Evolutionary conservation across 148 eudicot species (phyloP), one percentile per base, ranked within the genome.

Genomic region (Vaccinium vitisidaea): DNA sequence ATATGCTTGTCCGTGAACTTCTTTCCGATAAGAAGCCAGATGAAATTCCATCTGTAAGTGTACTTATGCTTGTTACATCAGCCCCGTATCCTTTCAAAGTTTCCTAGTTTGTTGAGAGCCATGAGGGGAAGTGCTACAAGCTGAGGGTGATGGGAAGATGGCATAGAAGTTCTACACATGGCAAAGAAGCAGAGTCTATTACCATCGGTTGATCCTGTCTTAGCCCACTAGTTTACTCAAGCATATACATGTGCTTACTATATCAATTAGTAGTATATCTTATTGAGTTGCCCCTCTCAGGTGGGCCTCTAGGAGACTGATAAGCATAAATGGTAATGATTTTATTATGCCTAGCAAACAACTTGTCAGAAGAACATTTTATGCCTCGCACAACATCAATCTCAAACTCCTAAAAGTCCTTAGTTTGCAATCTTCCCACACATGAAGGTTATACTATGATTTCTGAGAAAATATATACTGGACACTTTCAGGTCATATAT

Each of bases 31-130:
- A 89, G 90, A 95, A 90, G 85, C 92, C 84, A 87, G 98, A 95
- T 67, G 97, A 96, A 83, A 90, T 95, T 80, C 98, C 99, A 46
- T 36, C 27, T 77, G 98, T 95, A 87, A 89, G 96, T 90, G 80
- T n/a, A 46, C 53, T 82, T 82, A 65, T 81, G 78, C 58, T 87
- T 83, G 63, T 85, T 63, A 25, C 49, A 52, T 70, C n/a, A 82
- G 71, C 30, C n/a, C 63, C 50, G 50, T 67, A 67, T 73, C 76
- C 50, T 50, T 25, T 50, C 10, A 9, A 32, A 21, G 25, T 21
- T 14, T 21, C 49, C 76, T 61, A 50, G 49, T 67, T 19, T 48
- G 49, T 12, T 16, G 39, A 36, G 49, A 19, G 67, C n/a, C 11
- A 4, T 50, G 63, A 53, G 53, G 53, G 61, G 52, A 78, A 82